Conservation (phyloP, 257 asterid species). For the Petunia secreta region DNA sequence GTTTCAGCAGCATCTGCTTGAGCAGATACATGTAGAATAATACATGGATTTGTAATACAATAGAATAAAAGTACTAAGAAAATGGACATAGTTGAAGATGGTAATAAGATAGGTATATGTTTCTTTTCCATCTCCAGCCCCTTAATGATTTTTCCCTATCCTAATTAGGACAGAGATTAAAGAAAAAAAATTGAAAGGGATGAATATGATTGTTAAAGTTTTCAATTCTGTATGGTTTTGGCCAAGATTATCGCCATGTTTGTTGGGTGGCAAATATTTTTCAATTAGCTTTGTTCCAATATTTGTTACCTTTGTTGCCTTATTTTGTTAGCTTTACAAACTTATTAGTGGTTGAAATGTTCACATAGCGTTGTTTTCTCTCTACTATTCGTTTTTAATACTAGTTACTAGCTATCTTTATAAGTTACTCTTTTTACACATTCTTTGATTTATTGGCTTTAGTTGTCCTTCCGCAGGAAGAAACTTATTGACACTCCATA, state of each 20-base stretch:
- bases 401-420: background rate
- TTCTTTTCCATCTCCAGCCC: slow-evolving; percentile 4
- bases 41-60: background rate
- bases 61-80: background rate
- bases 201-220: background rate
- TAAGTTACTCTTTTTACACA: background rate
- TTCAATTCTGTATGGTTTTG: background rate
- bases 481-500: too few species aligned
- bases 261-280: background rate
- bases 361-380: background rate
- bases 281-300: background rate
- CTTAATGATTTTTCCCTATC: background rate
- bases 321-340: background rate
- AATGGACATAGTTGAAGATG: background rate
- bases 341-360: slow-evolving; percentile 3
- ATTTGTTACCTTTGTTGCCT: background rate
- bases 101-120: background rate
- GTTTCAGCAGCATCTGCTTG: slow-evolving; percentile 8
- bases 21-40: background rate
- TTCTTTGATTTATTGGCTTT: background rate
- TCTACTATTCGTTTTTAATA: background rate
- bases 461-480: too few species aligned
- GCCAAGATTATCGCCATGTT: slow-evolving; percentile 19
- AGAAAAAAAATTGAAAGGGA: background rate
- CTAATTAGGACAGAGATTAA: background rate